Evolutionary conservation across 2,329 filamentous ascomycete genomes (phyloP).

Genomic region (Amauroascus niger): DNA sequence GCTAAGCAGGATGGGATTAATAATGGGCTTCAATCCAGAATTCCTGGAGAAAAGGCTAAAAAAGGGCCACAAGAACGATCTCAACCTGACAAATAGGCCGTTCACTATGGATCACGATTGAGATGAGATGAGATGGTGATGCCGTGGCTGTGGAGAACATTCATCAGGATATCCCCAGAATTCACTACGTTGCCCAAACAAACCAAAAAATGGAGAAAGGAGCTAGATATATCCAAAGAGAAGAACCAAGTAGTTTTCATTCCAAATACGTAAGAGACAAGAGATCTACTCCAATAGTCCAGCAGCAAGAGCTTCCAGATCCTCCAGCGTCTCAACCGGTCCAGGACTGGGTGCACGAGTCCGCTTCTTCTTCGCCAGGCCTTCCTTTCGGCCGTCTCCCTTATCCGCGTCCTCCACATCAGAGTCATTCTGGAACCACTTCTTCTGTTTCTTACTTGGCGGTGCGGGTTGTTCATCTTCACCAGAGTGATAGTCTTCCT

Average conservation of each 20-base stretch:
- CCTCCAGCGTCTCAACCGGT: slow-evolving; percentile 38
- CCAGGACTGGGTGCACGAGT: slow-evolving; percentile 20
- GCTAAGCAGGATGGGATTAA: neutral
- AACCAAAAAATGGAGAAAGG: neutral
- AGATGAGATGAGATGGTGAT: too few relatives aligned
- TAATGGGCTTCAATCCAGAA: neutral
- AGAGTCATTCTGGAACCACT: slow-evolving; percentile 29
- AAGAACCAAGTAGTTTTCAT: neutral
- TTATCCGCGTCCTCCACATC: slow-evolving; percentile 18
- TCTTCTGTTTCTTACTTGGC: slow-evolving; percentile 35
- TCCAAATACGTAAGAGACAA: neutral
- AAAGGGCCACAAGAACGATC: neutral
- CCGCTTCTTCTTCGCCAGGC: slow-evolving; percentile 21
- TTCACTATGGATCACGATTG: too few relatives aligned
- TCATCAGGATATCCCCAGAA: too few relatives aligned
- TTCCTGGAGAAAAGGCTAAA: neutral
- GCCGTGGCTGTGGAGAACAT: too few relatives aligned
- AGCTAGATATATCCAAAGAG: neutral
- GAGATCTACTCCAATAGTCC: slow-evolving; percentile 32
- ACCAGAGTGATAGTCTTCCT: slow-evolving; percentile 14
- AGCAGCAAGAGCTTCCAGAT: slow-evolving; percentile 40
- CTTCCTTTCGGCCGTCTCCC: neutral
- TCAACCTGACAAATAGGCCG: neutral
- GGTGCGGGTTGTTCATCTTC: slow-evolving; percentile 16
- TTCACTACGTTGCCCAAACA: too few relatives aligned